Evolutionary conservation across 768 basidiomycete genomes (phyloP).

Genomic region (Leccinum fibrillosum): DNA sequence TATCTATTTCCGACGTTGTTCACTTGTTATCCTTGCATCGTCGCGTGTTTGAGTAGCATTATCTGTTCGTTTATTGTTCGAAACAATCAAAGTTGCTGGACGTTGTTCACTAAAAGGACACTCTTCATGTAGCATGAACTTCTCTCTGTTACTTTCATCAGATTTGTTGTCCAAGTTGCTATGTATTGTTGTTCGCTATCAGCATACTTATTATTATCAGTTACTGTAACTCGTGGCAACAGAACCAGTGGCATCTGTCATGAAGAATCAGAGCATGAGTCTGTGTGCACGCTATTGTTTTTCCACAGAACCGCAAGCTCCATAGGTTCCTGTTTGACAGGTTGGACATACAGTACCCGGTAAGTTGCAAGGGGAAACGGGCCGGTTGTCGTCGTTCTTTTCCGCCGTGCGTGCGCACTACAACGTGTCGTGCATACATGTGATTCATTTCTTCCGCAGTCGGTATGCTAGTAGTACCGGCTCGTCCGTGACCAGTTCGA

Average conservation of each 20-base stretch:
- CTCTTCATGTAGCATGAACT: neutral
- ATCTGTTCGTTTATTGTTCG: neutral
- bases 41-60: neutral
- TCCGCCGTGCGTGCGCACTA: no score
- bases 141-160: neutral
- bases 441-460: no score
- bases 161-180: neutral
- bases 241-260: neutral
- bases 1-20: conserved; percentile 17
- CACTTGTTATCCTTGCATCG: neutral
- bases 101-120: neutral
- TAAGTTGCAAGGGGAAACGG: neutral
- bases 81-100: neutral
- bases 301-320: conserved; percentile 10
- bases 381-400: neutral
- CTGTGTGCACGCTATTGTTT: neutral
- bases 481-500: no score
- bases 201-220: neutral
- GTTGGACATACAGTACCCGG: no score
- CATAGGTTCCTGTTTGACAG: no score
- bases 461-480: no score
- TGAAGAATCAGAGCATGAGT: no score
- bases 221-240: neutral
- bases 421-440: no score
- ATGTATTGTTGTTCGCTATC: neutral